Evolutionary conservation across 192 early-diverging fungal genomes (phyloP).

Genomic region (Mortierella alpina): DNA sequence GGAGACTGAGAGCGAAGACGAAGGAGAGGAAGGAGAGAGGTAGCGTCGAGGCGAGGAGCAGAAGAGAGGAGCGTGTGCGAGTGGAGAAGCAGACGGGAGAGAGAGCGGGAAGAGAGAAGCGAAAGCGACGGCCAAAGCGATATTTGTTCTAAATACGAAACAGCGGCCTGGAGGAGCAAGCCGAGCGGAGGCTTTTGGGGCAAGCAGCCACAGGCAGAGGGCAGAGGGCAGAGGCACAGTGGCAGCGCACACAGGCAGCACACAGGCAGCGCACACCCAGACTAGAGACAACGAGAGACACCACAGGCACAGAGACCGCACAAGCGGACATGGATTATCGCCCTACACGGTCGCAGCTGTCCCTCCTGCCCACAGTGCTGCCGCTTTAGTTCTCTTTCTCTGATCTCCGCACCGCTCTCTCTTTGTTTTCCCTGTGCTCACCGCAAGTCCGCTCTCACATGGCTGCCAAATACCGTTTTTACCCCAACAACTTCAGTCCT

Average conservation of each 20-base stretch:
- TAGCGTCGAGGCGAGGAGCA: conserved; percentile 12
- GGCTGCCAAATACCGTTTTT: conserved; percentile 2
- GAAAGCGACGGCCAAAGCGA: background rate
- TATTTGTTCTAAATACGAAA: too few species aligned
- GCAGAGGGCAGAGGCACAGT: too few species aligned
- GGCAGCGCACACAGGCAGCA: too few species aligned
- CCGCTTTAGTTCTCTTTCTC: background rate
- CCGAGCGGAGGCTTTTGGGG: too few species aligned
- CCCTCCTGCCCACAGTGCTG: background rate
- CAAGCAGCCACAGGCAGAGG: too few species aligned
- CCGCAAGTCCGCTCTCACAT: conserved; percentile 25
- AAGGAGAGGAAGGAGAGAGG: conserved; percentile 4
- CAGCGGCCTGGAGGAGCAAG: too few species aligned
- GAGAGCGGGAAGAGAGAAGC: background rate
- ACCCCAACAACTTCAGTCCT: conserved; percentile 28
- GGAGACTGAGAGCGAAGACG: conserved; percentile 7
- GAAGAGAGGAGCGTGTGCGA: background rate
- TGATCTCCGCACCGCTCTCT: background rate
- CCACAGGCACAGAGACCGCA: too few species aligned
- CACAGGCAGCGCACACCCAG: too few species aligned
- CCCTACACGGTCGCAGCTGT: background rate
- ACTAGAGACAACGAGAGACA: too few species aligned
- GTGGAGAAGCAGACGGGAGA: conserved; percentile 17
- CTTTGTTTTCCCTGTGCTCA: background rate
- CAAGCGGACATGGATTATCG: background rate